phyloP scores from a whole-genome alignment of 2,329 filamentous ascomycete species.

The Aphanoascus verrucosus region DNA sequence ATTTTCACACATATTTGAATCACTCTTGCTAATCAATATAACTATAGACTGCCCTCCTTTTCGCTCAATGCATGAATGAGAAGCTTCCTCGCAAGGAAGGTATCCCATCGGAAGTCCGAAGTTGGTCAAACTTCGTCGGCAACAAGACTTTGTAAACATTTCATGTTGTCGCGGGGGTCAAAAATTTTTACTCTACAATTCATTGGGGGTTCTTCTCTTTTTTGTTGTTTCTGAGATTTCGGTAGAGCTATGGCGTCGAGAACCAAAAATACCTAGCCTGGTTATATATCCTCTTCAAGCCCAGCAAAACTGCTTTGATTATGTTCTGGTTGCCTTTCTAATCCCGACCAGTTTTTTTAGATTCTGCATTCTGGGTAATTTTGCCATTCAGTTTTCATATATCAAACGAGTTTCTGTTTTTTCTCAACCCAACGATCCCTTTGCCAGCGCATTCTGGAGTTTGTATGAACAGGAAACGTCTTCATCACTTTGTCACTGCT shows the following conservation, averaged over 20 bases:
- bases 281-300: slow-evolving; percentile 4
- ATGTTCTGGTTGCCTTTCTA: background rate
- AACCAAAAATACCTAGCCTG: slow-evolving; percentile 7
- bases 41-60: slow-evolving; percentile 79
- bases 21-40: slow-evolving; percentile 1
- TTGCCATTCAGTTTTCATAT: background rate
- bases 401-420: background rate
- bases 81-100: slow-evolving; percentile 84
- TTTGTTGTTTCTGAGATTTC: slow-evolving; percentile 5
- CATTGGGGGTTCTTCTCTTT: background rate
- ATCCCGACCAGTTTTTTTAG: background rate
- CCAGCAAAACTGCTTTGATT: background rate
- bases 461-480: background rate
- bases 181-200: background rate
- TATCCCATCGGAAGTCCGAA: slow-evolving; percentile 80
- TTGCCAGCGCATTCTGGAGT: background rate
- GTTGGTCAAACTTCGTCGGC: slow-evolving; percentile 92
- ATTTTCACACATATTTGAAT: background rate
- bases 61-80: slow-evolving; percentile 92
- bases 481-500: background rate
- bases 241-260: slow-evolving; percentile 7
- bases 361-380: background rate
- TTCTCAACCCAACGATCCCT: background rate
- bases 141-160: slow-evolving; percentile 42
- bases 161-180: background rate